Evolutionary conservation across 352 stramenopile genomes (phyloP).

Genomic region (Globisporangium alternatum): DNA sequence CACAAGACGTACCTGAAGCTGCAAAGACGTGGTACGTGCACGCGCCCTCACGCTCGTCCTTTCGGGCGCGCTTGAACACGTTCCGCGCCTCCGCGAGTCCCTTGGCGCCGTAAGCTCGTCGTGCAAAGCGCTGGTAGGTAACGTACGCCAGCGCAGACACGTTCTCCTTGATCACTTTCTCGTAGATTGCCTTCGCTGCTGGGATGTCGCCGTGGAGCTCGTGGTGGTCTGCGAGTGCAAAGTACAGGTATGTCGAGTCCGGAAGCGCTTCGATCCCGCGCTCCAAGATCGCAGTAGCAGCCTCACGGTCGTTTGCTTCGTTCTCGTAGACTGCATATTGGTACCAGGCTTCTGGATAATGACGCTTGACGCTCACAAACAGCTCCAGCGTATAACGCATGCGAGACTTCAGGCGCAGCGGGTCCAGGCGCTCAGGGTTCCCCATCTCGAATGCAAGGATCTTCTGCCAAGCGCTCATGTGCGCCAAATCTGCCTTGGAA

Average conservation of each 20-base stretch:
- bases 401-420: slow-evolving; percentile 70
- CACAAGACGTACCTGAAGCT: slow-evolving; percentile 50
- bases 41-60: slow-evolving; percentile 77
- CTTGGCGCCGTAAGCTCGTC: slow-evolving; percentile 71
- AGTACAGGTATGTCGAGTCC: slow-evolving; percentile 76
- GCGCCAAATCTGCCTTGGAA: slow-evolving; percentile 29
- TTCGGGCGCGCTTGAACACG: slow-evolving; percentile 80
- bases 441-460: slow-evolving; percentile 71
- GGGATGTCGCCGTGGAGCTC: slow-evolving; percentile 64
- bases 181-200: slow-evolving; percentile 76
- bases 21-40: slow-evolving; percentile 85
- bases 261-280: slow-evolving; percentile 74
- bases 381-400: slow-evolving; percentile 84
- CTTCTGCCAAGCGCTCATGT: slow-evolving; percentile 80
- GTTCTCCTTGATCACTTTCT: slow-evolving; percentile 73
- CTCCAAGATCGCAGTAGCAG: slow-evolving; percentile 63
- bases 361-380: slow-evolving; percentile 72
- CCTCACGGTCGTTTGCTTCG: slow-evolving; percentile 68
- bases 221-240: slow-evolving; percentile 80
- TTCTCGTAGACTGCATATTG: slow-evolving; percentile 84
- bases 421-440: slow-evolving; percentile 82
- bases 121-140: slow-evolving; percentile 81
- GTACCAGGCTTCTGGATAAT: slow-evolving; percentile 83
- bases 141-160: slow-evolving; percentile 78
- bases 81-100: slow-evolving; percentile 69